Conservation (phyloP, 257 asterid genomes). For the Solanum ossicruentum region DNA sequence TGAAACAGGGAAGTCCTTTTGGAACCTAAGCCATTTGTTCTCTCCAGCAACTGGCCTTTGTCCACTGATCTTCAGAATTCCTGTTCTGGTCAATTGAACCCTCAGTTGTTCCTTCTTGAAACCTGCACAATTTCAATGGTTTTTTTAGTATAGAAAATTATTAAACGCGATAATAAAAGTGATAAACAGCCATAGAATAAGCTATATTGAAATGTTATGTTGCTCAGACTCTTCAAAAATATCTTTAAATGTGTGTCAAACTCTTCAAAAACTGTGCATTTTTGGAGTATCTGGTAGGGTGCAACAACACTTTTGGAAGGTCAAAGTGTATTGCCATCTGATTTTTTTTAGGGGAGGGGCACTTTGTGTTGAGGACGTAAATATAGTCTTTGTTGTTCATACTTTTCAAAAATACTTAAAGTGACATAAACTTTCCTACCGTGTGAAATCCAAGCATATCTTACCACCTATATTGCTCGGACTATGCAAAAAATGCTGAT, state of each 20-base stretch:
- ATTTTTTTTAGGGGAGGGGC: background rate
- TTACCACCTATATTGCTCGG: background rate
- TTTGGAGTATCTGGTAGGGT: no score
- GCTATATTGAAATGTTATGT: background rate
- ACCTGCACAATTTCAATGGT: constrained; percentile 14
- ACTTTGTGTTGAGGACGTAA: background rate
- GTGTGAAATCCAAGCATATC: no score
- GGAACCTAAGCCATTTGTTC: no score
- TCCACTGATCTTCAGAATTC: no score
- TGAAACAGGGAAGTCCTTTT: no score
- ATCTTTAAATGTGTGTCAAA: background rate
- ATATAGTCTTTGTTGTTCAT: no score
- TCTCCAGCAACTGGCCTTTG: no score
- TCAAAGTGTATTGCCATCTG: background rate
- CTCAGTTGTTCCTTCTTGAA: constrained; percentile 46
- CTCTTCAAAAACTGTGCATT: no score
- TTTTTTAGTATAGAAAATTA: background rate
- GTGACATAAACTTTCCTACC: no score
- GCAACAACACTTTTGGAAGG: background rate
- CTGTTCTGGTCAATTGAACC: constrained; percentile 27
- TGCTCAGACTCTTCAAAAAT: background rate
- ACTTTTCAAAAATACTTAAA: no score
- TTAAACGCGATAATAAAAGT: background rate
- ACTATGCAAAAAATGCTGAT: no score
- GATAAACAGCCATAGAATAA: background rate